Percentiles rank a stretch among this genome's conserved stretches.
phyloP scores from a whole-genome alignment of 306 rosid species.

The Cucurbita pepo region DNA sequence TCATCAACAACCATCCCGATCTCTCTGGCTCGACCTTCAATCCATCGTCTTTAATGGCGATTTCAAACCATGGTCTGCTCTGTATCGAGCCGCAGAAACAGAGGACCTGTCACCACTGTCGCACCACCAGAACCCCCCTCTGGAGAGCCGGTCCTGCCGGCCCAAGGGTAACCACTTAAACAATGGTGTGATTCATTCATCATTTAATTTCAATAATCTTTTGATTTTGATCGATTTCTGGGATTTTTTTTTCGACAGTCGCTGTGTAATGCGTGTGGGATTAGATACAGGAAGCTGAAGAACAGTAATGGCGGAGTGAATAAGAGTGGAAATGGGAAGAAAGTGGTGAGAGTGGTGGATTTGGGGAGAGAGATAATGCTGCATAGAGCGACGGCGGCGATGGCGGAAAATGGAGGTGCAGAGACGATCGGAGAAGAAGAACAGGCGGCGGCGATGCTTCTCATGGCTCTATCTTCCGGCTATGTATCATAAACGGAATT shows the following conservation, averaged over 20 bases:
- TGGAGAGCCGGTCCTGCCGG: slow-evolving; percentile 34
- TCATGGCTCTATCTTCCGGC: slow-evolving; percentile 25
- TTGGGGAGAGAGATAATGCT: slow-evolving; percentile 2
- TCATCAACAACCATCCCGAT: neutral
- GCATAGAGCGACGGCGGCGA: neutral
- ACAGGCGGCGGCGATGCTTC: slow-evolving; percentile 21
- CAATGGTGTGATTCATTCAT: no score
- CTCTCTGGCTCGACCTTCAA: neutral
- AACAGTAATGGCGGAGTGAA: slow-evolving; percentile 3
- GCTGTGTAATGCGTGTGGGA: slow-evolving; percentile 30
- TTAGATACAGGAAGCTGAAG: slow-evolving; percentile 22
- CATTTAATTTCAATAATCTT: neutral
- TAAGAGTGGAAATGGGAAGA: neutral
- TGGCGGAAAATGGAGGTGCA: neutral
- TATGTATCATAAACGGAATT: neutral
- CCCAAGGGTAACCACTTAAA: slow-evolving; percentile 12
- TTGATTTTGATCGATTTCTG: neutral
- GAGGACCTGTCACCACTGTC: slow-evolving; percentile 18
- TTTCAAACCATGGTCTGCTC: neutral
- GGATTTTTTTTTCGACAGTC: slow-evolving; percentile 6
- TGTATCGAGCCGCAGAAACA: neutral
- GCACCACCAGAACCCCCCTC: slow-evolving; percentile 20
- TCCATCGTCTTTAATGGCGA: neutral
- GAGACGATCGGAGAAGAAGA: slow-evolving; percentile 20
- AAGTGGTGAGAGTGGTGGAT: neutral